These are phyloP conservation scores for Pleochaeta shiraiana DNA, from an alignment of 2,329 filamentous ascomycete genomes.

Conservation along the genomic window DNA sequence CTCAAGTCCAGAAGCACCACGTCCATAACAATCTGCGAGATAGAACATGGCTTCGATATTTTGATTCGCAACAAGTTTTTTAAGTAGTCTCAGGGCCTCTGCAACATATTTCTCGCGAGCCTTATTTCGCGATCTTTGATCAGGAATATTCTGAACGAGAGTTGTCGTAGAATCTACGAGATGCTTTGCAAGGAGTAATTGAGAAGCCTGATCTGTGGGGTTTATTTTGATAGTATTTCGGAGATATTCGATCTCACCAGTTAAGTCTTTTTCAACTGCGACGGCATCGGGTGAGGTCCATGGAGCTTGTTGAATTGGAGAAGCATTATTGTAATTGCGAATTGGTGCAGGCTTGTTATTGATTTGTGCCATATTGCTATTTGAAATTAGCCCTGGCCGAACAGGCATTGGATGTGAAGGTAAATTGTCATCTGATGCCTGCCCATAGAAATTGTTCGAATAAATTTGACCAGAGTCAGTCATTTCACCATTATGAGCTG, in stretches of 20 bases:
- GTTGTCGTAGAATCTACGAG: slow-evolving; percentile 67
- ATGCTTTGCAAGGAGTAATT: slow-evolving; percentile 58
- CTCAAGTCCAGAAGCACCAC: slow-evolving; percentile 56
- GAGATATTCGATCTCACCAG: slow-evolving; percentile 55
- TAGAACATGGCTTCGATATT: slow-evolving; percentile 86
- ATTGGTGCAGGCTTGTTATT: slow-evolving; percentile 33
- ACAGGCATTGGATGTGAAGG: slow-evolving; percentile 40
- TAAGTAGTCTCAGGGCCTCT: slow-evolving; percentile 78
- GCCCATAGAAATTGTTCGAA: slow-evolving; percentile 8
- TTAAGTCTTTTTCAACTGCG: slow-evolving; percentile 32
- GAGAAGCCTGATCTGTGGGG: slow-evolving; percentile 47
- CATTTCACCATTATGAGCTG: slow-evolving; percentile 9
- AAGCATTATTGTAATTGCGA: slow-evolving; percentile 18
- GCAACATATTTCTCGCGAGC: slow-evolving; percentile 62
- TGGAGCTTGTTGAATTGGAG: slow-evolving; percentile 8
- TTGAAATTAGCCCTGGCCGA: slow-evolving; percentile 37
- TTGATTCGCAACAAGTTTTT: slow-evolving; percentile 56
- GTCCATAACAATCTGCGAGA: slow-evolving; percentile 72
- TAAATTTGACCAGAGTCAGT: slow-evolving; percentile 9
- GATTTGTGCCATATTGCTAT: slow-evolving; percentile 28
- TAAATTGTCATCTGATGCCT: slow-evolving; percentile 20
- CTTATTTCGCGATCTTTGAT: slow-evolving; percentile 52
- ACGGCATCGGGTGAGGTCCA: slow-evolving; percentile 4
- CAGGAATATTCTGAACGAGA: slow-evolving; percentile 40
- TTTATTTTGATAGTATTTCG: slow-evolving; percentile 46